Conservation (phyloP, 352 stramenopile genomes). For the Pythium periplocum region DNA sequence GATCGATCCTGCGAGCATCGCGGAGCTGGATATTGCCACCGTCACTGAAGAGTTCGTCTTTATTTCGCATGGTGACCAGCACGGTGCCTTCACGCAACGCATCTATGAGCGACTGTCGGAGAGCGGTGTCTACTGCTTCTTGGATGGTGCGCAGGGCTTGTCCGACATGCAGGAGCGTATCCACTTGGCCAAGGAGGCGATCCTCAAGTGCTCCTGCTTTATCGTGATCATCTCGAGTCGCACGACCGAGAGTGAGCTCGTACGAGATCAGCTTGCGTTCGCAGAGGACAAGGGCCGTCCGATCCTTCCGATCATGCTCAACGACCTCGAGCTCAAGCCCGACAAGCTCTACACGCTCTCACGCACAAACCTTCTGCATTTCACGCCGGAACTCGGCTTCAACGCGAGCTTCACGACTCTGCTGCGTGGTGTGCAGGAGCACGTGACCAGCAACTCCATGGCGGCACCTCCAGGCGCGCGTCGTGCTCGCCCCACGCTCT, state of each 20-base stretch:
- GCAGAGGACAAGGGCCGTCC: conserved; percentile 69
- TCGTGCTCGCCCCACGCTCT: conserved; percentile 12
- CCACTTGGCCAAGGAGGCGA: conserved; percentile 65
- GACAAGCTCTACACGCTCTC: conserved; percentile 79
- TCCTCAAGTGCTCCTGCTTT: conserved; percentile 70
- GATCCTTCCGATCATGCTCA: conserved; percentile 74
- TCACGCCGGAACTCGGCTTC: conserved; percentile 74
- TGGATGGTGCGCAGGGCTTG: conserved; percentile 42
- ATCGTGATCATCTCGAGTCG: conserved; percentile 68
- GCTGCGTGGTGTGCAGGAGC: conserved; percentile 37
- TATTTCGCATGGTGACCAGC: conserved; percentile 64
- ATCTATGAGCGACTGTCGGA: conserved; percentile 54
- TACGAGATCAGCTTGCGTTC: conserved; percentile 77
- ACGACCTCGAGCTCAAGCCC: conserved; percentile 63
- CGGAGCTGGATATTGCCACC: conserved; percentile 17
- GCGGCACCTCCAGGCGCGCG: neutral
- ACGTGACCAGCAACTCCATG: conserved; percentile 18
- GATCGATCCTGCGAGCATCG: conserved; percentile 11
- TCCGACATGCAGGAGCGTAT: conserved; percentile 62
- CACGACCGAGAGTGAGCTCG: conserved; percentile 60
- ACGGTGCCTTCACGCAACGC: conserved; percentile 54
- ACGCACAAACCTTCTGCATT: conserved; percentile 67
- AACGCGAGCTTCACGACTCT: conserved; percentile 64
- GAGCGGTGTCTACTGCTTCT: conserved; percentile 40
- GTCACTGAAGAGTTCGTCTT: conserved; percentile 60